A percentile compares a stretch with the other conserved stretches of the same genome.
These are phyloP conservation scores for Aureobasidium sp. DNA, from an alignment of 2,329 filamentous ascomycete genomes.

Conservation along the genomic window DNA sequence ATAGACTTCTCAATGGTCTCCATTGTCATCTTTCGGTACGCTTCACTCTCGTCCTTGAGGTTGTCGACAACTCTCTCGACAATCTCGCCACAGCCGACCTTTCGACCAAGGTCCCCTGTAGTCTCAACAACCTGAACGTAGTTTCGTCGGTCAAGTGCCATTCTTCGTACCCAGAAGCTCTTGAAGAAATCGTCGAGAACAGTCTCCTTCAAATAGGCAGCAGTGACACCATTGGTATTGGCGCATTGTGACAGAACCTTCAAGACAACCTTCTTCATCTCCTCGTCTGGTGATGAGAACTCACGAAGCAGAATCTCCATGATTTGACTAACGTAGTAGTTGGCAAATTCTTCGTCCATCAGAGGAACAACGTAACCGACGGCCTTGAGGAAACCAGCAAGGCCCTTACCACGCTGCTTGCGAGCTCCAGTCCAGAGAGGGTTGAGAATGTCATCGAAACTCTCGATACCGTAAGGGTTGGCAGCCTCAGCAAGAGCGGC, in stretches of 20 bases:
- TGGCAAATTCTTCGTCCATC: conserved; percentile 99
- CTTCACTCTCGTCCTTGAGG: conserved; percentile 94
- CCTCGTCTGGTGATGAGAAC: conserved; percentile 93
- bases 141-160: conserved; percentile 96
- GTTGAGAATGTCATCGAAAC: conserved; percentile 95
- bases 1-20: conserved; percentile 97
- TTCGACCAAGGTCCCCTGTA: conserved; percentile 92
- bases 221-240: conserved; percentile 87
- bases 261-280: conserved; percentile 99
- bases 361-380: conserved; percentile 97
- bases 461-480: conserved; percentile 97
- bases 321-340: conserved; percentile 97
- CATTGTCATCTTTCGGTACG: conserved; percentile 98
- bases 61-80: conserved; percentile 88
- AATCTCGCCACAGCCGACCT: conserved; percentile 95
- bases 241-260: conserved; percentile 97
- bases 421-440: conserved; percentile 93
- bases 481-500: conserved; percentile 92
- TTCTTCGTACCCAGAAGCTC: conserved; percentile 93
- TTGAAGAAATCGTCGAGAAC: conserved; percentile 97
- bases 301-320: conserved; percentile 97
- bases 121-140: conserved; percentile 98
- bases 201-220: conserved; percentile 88
- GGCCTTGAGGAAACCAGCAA: conserved; percentile 93
- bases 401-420: conserved; percentile 91